Base-by-base conservation (phyloP, 148 eudicot species). In the Rhododendron vialii region DNA sequence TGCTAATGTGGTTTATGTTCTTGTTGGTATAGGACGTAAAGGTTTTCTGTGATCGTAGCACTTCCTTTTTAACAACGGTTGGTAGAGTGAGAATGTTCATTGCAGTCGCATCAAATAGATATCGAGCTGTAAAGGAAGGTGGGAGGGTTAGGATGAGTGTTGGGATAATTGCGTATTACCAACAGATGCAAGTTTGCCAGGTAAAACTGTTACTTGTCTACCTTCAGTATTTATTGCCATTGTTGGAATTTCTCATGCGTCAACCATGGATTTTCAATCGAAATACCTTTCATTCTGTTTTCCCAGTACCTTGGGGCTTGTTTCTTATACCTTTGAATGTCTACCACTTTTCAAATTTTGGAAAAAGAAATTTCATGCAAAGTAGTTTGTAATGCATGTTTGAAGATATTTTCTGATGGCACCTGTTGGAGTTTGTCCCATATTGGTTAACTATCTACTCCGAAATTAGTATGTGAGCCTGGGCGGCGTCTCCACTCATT, bases 121-220 rank as follows among this genome's bases (percentile, higher is more conserved):
- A 87, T 86, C 88, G 83, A 88, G 85, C 87, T 67, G 86, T 83
- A 78, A 86, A 86, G 81, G 89, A 84, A 83, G 84, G 87, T 85
- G 90, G 88, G 80, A 85, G 89, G 82, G 80, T 85, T 92, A 91
- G 89, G 73, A 94, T 92, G 93, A 88, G 89, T 88, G 88, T 90
- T 81, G 94, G 94, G 89, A 85, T 90, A 61, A 89, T 90, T 89
- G 93, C 93, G 87, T 89, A 88, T 88, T 89, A 90, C 90, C 91
- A 92, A 88, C 89, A 86, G 90, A 94, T 94, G 93, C 89, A 89
- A 91, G 88, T 94, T 91, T 85, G 94, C 82, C 96, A 94, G 96
- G 96, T 94, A 84, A 38, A 24, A 7, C 7, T 17, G 3, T 26
- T 30, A 36, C 18, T 28, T 2, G 45, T 33, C 4, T 41, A 48